phyloP scores from a whole-genome alignment of 2,329 filamentous ascomycete species.

The Alternaria ventricosa region DNA sequence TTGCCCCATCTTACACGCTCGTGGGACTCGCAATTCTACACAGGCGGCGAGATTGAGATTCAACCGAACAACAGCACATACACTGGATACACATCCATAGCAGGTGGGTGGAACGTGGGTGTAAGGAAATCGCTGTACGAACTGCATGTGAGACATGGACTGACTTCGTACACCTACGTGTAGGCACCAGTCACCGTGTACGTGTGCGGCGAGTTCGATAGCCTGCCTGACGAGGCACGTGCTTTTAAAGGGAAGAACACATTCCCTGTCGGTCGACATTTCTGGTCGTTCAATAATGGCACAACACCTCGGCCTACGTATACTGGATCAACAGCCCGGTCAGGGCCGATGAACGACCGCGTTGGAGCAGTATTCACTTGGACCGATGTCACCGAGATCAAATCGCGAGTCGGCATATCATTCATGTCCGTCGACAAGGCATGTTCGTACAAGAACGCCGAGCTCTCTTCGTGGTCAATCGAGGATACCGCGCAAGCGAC shows the following conservation, averaged over 20 bases:
- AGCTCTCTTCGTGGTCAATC: slow-evolving; percentile 54
- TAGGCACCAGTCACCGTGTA: slow-evolving; percentile 43
- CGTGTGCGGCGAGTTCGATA: slow-evolving; percentile 46
- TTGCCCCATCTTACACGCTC: slow-evolving; percentile 41
- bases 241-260: slow-evolving; percentile 48
- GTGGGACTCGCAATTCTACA: slow-evolving; percentile 48
- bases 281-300: slow-evolving; percentile 38
- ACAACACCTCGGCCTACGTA: slow-evolving; percentile 40
- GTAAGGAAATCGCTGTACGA: not conserved
- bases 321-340: slow-evolving; percentile 32
- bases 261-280: slow-evolving; percentile 43
- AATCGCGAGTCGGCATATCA: slow-evolving; percentile 60
- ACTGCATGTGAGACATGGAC: not conserved
- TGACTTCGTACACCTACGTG: not conserved
- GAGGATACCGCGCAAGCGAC: slow-evolving; percentile 51
- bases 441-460: slow-evolving; percentile 55
- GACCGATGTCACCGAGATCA: slow-evolving; percentile 48
- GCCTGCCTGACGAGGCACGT: slow-evolving; percentile 24
- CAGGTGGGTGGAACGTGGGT: slow-evolving; percentile 48
- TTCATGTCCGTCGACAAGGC: slow-evolving; percentile 55
- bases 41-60: slow-evolving; percentile 44
- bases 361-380: slow-evolving; percentile 62
- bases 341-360: slow-evolving; percentile 49
- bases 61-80: slow-evolving; percentile 38
- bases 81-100: slow-evolving; percentile 44